Evolutionary conservation across 2,329 filamentous ascomycete genomes (phyloP), one percentile per base, ranked within the genome.

Genomic region (Coniella lustricola): DNA sequence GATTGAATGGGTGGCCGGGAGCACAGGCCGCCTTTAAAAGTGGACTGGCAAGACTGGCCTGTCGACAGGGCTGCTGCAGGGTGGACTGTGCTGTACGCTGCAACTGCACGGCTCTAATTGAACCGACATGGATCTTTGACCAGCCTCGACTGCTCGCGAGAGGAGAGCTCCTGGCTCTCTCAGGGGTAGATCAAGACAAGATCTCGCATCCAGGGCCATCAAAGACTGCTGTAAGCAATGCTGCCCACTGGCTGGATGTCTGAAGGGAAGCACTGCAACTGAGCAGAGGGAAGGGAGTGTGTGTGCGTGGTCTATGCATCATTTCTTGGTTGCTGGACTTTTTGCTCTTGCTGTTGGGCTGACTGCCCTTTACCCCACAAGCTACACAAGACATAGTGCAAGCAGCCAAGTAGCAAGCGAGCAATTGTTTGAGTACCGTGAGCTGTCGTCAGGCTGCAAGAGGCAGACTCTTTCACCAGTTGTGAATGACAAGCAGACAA

Each of bases 11-110:
- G 48, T 53, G 51, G 51, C 51, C 51, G 51, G 51, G 51, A 53
- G 51, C 51, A 53, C 51, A 53, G 51, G 51, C 51, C 51, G 44
- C 40, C 41, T 53, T 47, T 44, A 53, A 53, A 53, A 53, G 51
- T 53, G 51, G 51, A 37, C 35, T 32, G 20, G n/a, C n/a, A n/a
- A n/a, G n/a, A n/a, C n/a, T 37, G 17, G 17, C 22, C 36, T 40
- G 44, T 16, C 17, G 40, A n/a, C 36, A 36, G 33, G 42, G 20
- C 44, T 38, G 21, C 25, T 42, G 44, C 16, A 32, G 17, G 21
- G n/a, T 41, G 44, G 51, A 50, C 48, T 50, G 44, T 53, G 51
- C 50, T 52, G 47, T 47, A 41, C 44, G 36, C 35, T 47, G 48
- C 44, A 43, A 44, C 49, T 50, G 48, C 51, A 53, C 48, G 51